Base-by-base conservation (phyloP, 495 filamentous ascomycete species). In the Endocarpon pusillum region DNA sequence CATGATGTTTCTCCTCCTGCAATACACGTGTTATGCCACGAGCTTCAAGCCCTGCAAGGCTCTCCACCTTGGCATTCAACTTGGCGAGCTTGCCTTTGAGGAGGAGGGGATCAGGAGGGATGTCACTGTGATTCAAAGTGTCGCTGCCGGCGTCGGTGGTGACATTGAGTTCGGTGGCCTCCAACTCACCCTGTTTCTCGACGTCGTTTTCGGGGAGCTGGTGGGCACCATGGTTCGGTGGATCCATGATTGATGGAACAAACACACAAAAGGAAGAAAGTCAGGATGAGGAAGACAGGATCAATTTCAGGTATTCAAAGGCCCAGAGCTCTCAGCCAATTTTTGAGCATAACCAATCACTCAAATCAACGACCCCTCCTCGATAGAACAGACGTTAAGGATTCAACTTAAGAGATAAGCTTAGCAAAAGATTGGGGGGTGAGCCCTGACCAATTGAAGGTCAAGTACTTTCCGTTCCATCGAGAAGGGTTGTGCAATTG, bases 11-110 rank as follows among this genome's bases (percentile, higher is more conserved):
- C 35, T 78, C 67, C 20, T 71, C 58, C 6, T 65, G 42, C 11
- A 66, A 56, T 3, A 86, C 71, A 0, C 74, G 73, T 35, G 68
- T 64, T 40, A 84, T 81, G 3, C 79, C 78, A 14, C 75, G 66
- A 5, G 65, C 61, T 43, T 86, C 80, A 20, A 81, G 57, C 28
- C 61, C 60, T 19, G 62, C 53, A 26, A 71, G 45, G 10, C 36
- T 40, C 32, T 64, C 53, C 27, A 59, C 43, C 34, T 33, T 35
- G 8, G 39, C 36, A 34, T 55, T 57, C 21, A 48, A 37, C 12
- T 38, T 33, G 29, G 34, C 32, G 18, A 59, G 19, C 20, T n/a
- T 47, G 7, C 12, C 21, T 9, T 26, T 41, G 7, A 46, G 35
- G 3, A 34, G 41, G 4, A 41, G 23, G n/a, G 39, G 38, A 3